Evolutionary conservation across 2,329 filamentous ascomycete genomes (phyloP).

Genomic region (Fragosphaeria purpurea): DNA sequence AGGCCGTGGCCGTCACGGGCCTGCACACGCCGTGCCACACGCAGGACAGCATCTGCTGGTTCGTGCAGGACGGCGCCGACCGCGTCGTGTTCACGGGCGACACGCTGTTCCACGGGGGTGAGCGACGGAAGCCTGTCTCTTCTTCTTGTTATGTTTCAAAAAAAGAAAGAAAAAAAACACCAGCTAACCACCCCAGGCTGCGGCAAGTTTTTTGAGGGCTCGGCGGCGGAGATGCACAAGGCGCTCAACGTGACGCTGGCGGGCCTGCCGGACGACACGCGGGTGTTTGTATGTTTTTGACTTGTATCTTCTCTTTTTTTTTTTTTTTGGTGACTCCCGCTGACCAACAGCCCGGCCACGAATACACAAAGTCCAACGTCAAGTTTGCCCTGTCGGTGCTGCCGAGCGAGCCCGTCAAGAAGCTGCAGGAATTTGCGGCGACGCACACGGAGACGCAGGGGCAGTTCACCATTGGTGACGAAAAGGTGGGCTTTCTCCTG

Average conservation of each 20-base stretch:
- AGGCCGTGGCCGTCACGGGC: constrained; percentile 66
- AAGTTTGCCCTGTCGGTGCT: constrained; percentile 74
- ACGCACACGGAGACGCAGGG: constrained; percentile 83
- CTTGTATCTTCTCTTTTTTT: neutral
- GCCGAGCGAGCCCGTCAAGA: constrained; percentile 65
- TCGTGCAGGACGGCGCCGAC: constrained; percentile 66
- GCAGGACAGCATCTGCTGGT: constrained; percentile 96
- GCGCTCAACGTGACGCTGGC: constrained; percentile 81
- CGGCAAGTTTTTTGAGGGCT: constrained; percentile 92
- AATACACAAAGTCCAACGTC: constrained; percentile 96
- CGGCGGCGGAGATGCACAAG: constrained; percentile 79
- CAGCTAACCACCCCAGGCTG: constrained; percentile 45
- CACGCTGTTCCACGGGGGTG: constrained; percentile 88
- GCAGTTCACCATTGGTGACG: constrained; percentile 91
- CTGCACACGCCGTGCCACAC: constrained; percentile 98
- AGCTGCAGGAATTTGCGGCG: constrained; percentile 65
- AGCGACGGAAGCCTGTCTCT: neutral
- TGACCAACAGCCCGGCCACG: constrained; percentile 68
- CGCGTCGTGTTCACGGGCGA: constrained; percentile 90
- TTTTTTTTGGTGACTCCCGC: no score
- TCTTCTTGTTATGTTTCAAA: neutral
- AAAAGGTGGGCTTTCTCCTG: constrained; percentile 56
- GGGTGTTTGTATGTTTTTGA: constrained; percentile 61
- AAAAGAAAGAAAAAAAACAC: no score
- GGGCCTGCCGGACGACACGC: constrained; percentile 76